phyloP scores from a whole-genome alignment of 176 grass and related monocot genomes.

The Tillandsia leiboldiana region DNA sequence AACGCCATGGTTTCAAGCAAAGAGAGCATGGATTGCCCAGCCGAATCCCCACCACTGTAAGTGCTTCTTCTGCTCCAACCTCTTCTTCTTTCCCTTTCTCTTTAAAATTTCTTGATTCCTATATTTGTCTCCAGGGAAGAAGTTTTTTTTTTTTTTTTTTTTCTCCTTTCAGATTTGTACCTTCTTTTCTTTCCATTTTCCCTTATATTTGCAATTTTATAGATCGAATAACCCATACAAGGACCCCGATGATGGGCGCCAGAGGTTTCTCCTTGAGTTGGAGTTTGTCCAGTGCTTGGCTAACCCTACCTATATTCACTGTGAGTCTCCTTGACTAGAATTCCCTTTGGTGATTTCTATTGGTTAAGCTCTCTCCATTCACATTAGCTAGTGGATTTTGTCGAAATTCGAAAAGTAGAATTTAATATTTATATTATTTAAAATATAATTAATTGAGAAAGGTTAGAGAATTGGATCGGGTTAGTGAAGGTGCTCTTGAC shows the following conservation, averaged over 20 bases:
- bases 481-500: no score
- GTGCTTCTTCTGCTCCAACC: background rate
- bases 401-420: no score
- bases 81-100: background rate
- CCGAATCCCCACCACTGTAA: conserved; percentile 26
- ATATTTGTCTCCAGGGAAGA: background rate
- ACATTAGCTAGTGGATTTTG: no score
- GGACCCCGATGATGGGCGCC: conserved; percentile 62
- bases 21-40: conserved; percentile 11
- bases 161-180: background rate
- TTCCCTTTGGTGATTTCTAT: conserved; percentile 2
- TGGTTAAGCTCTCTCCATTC: background rate
- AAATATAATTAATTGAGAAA: no score
- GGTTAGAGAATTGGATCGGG: no score
- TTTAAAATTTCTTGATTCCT: no score
- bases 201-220: background rate
- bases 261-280: conserved; percentile 75
- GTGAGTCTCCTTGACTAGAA: conserved; percentile 20
- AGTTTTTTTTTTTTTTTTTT: background rate
- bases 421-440: no score
- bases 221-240: conserved; percentile 48
- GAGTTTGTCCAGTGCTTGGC: conserved; percentile 94
- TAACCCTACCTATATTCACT: conserved; percentile 95
- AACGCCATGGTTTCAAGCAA: background rate
- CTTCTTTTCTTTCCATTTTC: background rate